phyloP scores from a whole-genome alignment of 371 early-diverging fungal species.

The Rhizopus microsporus region DNA sequence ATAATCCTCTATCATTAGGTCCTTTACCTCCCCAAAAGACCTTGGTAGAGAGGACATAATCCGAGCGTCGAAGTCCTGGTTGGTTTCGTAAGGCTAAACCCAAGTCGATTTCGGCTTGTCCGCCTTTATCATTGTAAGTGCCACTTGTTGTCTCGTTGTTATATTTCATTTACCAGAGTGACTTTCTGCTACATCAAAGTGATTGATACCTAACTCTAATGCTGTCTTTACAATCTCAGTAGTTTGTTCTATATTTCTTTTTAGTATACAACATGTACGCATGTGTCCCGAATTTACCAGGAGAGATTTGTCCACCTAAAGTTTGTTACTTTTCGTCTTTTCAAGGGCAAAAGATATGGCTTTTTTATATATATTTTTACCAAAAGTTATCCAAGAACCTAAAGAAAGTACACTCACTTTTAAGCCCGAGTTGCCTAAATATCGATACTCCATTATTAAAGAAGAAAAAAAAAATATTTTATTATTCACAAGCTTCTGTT shows the following conservation, averaged over 20 bases:
- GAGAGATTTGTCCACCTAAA: constrained; percentile 61
- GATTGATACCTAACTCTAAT: constrained; percentile 78
- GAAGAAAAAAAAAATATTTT: constrained; percentile 6
- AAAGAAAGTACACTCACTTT: constrained; percentile 62
- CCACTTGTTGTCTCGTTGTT: neutral
- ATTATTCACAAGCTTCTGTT: constrained; percentile 3
- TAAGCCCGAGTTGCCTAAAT: constrained; percentile 79
- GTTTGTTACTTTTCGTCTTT: neutral
- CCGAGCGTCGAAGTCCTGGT: constrained; percentile 67
- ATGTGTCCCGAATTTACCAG: constrained; percentile 30
- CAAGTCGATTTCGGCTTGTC: constrained; percentile 79
- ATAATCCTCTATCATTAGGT: constrained; percentile 82
- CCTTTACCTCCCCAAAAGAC: constrained; percentile 83
- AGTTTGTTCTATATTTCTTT: constrained; percentile 47
- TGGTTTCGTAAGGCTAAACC: constrained; percentile 73
- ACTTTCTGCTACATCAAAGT: constrained; percentile 82
- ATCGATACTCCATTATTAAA: constrained; percentile 76
- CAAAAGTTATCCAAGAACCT: constrained; percentile 66
- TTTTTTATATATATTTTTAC: constrained; percentile 28
- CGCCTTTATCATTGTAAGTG: constrained; percentile 33
- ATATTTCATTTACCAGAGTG: constrained; percentile 50
- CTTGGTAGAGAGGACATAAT: constrained; percentile 83
- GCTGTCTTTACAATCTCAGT: constrained; percentile 74
- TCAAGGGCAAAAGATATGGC: neutral
- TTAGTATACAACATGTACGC: neutral